Evolutionary conservation across 345 rosid genomes (phyloP).

Genomic region (Salix brachista): DNA sequence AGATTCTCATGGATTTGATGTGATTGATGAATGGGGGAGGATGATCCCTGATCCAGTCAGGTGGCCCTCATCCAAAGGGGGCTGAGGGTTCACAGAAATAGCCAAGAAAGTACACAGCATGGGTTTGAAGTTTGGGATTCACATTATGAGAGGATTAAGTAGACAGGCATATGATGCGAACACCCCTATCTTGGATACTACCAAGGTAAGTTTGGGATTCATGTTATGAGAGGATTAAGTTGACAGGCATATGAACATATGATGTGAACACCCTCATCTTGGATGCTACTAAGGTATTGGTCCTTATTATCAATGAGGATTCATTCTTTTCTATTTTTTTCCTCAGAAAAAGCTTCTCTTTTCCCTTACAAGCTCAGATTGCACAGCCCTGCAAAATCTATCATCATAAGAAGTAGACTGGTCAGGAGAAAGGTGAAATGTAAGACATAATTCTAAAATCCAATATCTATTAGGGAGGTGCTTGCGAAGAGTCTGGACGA

Average conservation of each 20-base stretch:
- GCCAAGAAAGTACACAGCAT: constrained; percentile 68
- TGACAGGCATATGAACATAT: constrained; percentile 68
- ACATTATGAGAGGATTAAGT: constrained; percentile 92
- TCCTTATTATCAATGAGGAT: not conserved
- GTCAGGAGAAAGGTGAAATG: not conserved
- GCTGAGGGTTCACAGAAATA: constrained; percentile 75
- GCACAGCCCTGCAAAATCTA: not conserved
- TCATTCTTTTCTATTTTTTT: not conserved
- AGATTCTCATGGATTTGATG: constrained; percentile 81
- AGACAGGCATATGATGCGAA: constrained; percentile 81
- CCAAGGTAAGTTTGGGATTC: constrained; percentile 89
- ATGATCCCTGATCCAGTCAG: constrained; percentile 69
- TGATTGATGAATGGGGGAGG: constrained; percentile 94
- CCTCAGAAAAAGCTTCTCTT: not conserved
- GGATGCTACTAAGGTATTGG: constrained; percentile 51
- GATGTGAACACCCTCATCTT: constrained; percentile 70
- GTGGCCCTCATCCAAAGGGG: constrained; percentile 89
- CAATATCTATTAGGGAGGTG: constrained; percentile 48
- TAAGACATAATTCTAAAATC: not conserved
- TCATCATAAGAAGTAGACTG: not conserved
- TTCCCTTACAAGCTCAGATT: not conserved
- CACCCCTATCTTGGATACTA: constrained; percentile 58
- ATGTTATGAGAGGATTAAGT: constrained; percentile 92
- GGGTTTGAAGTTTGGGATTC: constrained; percentile 96
- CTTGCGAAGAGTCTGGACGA: constrained; percentile 52